Base-by-base conservation (phyloP, 768 basidiomycete species). In the Peribolospora baueri region DNA sequence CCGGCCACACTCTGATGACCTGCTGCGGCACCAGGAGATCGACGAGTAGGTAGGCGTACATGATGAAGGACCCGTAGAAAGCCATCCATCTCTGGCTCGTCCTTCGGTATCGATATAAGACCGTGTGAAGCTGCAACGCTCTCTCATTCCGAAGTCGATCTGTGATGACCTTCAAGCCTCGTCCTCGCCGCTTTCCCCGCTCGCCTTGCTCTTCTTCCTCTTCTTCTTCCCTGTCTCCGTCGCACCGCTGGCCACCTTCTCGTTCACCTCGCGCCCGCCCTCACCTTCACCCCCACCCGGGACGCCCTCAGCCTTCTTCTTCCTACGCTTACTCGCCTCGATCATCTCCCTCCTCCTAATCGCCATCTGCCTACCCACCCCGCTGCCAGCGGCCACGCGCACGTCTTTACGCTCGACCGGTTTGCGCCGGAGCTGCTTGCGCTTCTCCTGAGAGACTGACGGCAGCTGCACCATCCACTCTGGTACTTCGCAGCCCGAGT, bases 401-500 rank as follows among this genome's bases (percentile, higher is more conserved):
- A 82, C 75, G 14, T 82, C 80, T 66, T 84, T 81, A 11, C 72
- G 60, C 56, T 69, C 69, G 43, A 71, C 64, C 0, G 71, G 71
- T 5, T 78, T 71, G 68, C 82, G 85, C 56, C 84, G 84, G 77
- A 95, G 84, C 63, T 78, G 72, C 61, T 74, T 77, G 59, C 82
- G 79, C 69, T 82, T 81, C 72, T 87, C 74, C 68, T 86, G 91
- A 2, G 83, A 83, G 0, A 91, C 88, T 65, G 84, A 88, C 25
- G 82, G 82, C n/a, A 98, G 73, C 60, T 82, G 82, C n/a, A 83
- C 66, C 59, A 97, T 95, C 84, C 88, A 98, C 36, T 87, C 84
- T 1, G 90, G 85, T 0, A 93, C 88, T 2, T 74, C 68, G 56
- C 83, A 91, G 3, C 91, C 90, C 0, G 88, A 90, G 63, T 88